Evolutionary conservation across 169 alveolate species (phyloP).

Genomic region (Hammondia hammondi): DNA sequence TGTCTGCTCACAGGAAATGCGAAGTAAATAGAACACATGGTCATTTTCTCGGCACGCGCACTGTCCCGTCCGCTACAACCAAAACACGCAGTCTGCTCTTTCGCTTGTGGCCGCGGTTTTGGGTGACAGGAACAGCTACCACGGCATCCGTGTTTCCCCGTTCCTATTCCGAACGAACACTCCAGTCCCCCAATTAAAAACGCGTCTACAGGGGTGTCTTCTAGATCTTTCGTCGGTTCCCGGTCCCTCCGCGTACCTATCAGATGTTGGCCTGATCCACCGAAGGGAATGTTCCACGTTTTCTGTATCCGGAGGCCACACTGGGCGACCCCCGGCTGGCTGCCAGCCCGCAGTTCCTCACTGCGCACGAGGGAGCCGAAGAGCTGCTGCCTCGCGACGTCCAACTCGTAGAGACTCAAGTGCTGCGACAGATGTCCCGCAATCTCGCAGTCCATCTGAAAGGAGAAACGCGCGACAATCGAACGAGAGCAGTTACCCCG

Average conservation of each 20-base stretch:
- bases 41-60: no score
- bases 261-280: neutral
- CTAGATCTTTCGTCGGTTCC: neutral
- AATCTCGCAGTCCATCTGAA: conserved; percentile 8
- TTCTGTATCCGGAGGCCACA: neutral
- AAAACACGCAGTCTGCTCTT: no score
- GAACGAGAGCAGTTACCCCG: neutral
- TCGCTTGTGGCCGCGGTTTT: no score
- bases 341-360: neutral
- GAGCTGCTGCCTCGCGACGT: conserved; percentile 22
- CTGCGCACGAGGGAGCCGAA: conserved; percentile 21
- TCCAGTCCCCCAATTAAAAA: no score
- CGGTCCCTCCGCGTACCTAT: neutral
- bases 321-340: neutral
- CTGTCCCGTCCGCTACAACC: no score
- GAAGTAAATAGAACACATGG: no score
- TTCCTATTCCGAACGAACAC: no score
- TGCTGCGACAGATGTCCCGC: conserved; percentile 23
- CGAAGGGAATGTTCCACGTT: neutral
- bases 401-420: conserved; percentile 25
- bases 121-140: no score
- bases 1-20: no score
- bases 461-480: neutral
- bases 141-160: no score
- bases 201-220: no score